Percentiles rank a stretch among this genome's conserved stretches.
These are phyloP conservation scores for Mycena amicta DNA, from an alignment of 768 basidiomycete genomes.

Conservation along the genomic window DNA sequence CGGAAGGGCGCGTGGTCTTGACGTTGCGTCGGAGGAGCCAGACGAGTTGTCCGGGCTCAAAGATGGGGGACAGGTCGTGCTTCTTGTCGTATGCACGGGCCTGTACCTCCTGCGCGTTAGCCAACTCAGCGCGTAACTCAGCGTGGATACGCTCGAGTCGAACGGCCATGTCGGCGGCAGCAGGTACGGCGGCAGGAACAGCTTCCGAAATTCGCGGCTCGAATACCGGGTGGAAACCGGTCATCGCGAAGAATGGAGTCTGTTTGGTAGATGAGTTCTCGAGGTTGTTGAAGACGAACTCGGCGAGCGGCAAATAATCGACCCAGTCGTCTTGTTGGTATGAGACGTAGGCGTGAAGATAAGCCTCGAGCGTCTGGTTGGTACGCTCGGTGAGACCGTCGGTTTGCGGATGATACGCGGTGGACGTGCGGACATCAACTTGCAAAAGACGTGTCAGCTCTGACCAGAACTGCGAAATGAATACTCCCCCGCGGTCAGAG, in stretches of 20 bases:
- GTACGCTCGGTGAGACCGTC: slow-evolving; percentile 42
- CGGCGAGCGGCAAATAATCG: neutral
- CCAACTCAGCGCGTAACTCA: too few relatives aligned
- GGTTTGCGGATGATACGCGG: slow-evolving; percentile 45
- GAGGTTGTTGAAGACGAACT: neutral
- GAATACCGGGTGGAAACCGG: too few relatives aligned
- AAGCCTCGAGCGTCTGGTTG: slow-evolving; percentile 35
- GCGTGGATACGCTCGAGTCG: too few relatives aligned
- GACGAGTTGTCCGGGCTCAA: too few relatives aligned
- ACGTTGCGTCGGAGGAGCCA: too few relatives aligned
- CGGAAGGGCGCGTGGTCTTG: too few relatives aligned
- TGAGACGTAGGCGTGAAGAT: slow-evolving; percentile 20
- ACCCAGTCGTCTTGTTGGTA: neutral
- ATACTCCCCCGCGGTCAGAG: slow-evolving; percentile 1
- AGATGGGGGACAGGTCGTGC: too few relatives aligned
- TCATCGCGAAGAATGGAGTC: slow-evolving; percentile 13
- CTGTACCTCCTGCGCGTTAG: too few relatives aligned
- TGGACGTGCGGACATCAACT: slow-evolving; percentile 37
- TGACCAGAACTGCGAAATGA: slow-evolving; percentile 1
- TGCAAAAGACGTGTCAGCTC: slow-evolving; percentile 23
- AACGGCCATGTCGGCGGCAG: too few relatives aligned
- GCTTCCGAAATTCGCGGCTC: too few relatives aligned
- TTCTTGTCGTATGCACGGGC: too few relatives aligned
- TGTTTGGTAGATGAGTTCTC: slow-evolving; percentile 26
- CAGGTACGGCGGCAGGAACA: too few relatives aligned